phyloP scores from a whole-genome alignment of 73 alveolate species.

The Breviolum minutum region DNA sequence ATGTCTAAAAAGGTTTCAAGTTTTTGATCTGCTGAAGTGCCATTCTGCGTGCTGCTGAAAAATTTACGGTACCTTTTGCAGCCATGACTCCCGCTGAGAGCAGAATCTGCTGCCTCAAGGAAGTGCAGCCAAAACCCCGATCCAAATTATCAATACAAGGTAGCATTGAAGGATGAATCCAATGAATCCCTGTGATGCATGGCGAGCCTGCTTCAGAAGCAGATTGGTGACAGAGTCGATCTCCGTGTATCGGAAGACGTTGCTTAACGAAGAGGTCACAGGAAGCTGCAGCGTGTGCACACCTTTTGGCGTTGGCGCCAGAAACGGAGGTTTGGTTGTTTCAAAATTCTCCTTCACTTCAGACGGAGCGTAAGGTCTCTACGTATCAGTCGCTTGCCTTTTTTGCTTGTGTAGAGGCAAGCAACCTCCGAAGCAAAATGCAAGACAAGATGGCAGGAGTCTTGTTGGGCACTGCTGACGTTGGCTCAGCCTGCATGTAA shows the following conservation, averaged over 20 bases:
- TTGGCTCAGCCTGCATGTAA: constrained; percentile 35
- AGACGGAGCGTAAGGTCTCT: neutral
- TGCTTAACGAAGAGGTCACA: constrained; percentile 82
- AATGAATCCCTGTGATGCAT: neutral
- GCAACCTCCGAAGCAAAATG: constrained; percentile 29
- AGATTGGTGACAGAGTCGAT: constrained; percentile 78
- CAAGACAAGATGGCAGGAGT: neutral
- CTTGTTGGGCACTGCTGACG: neutral
- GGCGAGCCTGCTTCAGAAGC: constrained; percentile 76
- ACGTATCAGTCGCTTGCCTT: constrained; percentile 68
- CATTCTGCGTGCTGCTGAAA: neutral
- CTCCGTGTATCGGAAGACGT: constrained; percentile 91
- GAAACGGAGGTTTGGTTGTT: neutral
- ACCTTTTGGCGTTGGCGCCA: neutral
- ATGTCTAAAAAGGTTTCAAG: too few species aligned
- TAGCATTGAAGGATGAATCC: neutral
- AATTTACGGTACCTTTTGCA: neutral
- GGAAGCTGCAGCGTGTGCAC: constrained; percentile 92
- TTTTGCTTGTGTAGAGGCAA: constrained; percentile 80
- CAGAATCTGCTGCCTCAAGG: constrained; percentile 63
- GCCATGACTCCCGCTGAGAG: constrained; percentile 58
- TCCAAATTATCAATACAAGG: neutral
- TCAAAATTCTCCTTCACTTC: neutral
- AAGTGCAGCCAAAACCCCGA: too few species aligned
- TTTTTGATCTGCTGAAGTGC: neutral